A percentile compares a stretch with the other conserved stretches of the same genome.
These are phyloP conservation scores for Gnomoniopsis smithogilvyi DNA, from an alignment of 2,329 filamentous ascomycete species.

Conservation along the genomic window DNA sequence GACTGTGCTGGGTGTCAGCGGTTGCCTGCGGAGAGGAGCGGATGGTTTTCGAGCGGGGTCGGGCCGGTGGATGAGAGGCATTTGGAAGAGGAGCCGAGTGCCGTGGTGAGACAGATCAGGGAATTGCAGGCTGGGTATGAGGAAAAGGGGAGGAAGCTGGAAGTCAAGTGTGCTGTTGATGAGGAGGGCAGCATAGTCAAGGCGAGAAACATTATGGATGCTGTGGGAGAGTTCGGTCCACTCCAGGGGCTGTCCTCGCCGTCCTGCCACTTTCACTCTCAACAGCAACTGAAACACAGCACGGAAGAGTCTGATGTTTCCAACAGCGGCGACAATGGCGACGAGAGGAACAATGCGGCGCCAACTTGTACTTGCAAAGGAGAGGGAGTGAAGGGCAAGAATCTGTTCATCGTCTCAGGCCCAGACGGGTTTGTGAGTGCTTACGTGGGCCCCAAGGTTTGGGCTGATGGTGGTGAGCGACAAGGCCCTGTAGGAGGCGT, in stretches of 20 bases:
- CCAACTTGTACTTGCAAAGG: slow-evolving; percentile 21
- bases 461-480: slow-evolving; percentile 67
- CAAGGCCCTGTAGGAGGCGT: slow-evolving; percentile 74
- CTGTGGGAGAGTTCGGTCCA: slow-evolving; percentile 21
- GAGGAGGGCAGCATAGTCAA: slow-evolving; percentile 69
- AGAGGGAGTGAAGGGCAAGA: slow-evolving; percentile 41
- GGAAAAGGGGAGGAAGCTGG: slow-evolving; percentile 47
- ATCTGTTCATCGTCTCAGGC: slow-evolving; percentile 80
- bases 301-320: slow-evolving; percentile 19
- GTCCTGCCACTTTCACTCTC: slow-evolving; percentile 26
- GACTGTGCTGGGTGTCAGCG: slow-evolving; percentile 58
- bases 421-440: slow-evolving; percentile 85
- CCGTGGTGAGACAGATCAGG: slow-evolving; percentile 61
- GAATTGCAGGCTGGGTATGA: slow-evolving; percentile 46
- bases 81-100: slow-evolving; percentile 31
- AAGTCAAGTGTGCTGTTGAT: slow-evolving; percentile 76
- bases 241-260: slow-evolving; percentile 18
- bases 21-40: neutral
- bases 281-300: slow-evolving; percentile 23
- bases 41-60: slow-evolving; percentile 27
- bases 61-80: slow-evolving; percentile 31
- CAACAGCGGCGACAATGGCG: slow-evolving; percentile 16
- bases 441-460: slow-evolving; percentile 77
- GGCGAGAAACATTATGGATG: slow-evolving; percentile 42
- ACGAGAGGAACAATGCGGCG: neutral